A percentile compares a stretch with the other conserved stretches of the same genome.
These are phyloP conservation scores for Cryoendolithus antarcticus DNA, from an alignment of 2,329 filamentous ascomycete genomes.

Conservation along the genomic window DNA sequence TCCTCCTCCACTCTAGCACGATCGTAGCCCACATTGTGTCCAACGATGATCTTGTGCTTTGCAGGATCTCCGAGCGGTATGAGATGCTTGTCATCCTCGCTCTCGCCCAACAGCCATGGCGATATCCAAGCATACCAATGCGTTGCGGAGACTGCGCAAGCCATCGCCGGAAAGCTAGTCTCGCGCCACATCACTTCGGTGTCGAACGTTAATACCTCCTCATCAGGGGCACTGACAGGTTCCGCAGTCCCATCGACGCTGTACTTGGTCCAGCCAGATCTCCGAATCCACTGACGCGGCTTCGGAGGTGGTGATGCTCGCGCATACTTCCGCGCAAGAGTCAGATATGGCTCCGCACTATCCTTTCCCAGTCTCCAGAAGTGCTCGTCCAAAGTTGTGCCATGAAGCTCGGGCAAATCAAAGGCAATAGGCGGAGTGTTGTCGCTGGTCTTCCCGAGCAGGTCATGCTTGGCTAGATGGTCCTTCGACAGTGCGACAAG, in stretches of 20 bases:
- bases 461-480: constrained; percentile 72
- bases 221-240: constrained; percentile 62
- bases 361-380: constrained; percentile 81
- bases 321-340: constrained; percentile 62
- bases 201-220: constrained; percentile 79
- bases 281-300: constrained; percentile 61
- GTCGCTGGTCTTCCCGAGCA: constrained; percentile 84
- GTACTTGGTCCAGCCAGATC: constrained; percentile 93
- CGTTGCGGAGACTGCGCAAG: constrained; percentile 76
- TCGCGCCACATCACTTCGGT: constrained; percentile 96
- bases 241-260: constrained; percentile 58
- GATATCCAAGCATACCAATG: constrained; percentile 98
- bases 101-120: constrained; percentile 82
- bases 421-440: constrained; percentile 63
- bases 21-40: constrained; percentile 94
- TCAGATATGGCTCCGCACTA: constrained; percentile 72
- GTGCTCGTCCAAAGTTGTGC: constrained; percentile 78
- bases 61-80: constrained; percentile 73
- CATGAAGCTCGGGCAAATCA: constrained; percentile 68
- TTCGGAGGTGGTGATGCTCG: constrained; percentile 44
- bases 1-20: constrained; percentile 79
- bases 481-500: constrained; percentile 70
- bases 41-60: constrained; percentile 66
- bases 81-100: constrained; percentile 62
- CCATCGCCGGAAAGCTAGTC: constrained; percentile 88